phyloP scores from a whole-genome alignment of 2,329 filamentous ascomycete species.

The Byssochlamys sp. region DNA sequence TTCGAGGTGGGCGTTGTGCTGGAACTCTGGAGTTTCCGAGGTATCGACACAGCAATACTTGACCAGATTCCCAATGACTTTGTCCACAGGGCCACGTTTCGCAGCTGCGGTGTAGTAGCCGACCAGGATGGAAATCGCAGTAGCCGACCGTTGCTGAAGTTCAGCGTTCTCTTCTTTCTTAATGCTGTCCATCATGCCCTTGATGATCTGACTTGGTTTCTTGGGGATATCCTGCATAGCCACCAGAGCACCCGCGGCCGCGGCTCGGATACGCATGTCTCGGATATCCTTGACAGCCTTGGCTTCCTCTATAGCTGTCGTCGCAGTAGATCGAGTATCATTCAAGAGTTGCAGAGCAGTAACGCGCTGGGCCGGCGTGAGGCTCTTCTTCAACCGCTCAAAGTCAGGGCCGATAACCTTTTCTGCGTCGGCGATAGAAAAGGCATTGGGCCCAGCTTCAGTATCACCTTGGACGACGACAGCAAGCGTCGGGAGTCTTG shows the following conservation, averaged over 20 bases:
- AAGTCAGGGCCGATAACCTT: conserved; percentile 79
- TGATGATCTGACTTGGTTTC: conserved; percentile 86
- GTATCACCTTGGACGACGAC: conserved; percentile 89
- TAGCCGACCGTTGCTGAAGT: conserved; percentile 75
- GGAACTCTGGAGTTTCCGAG: conserved; percentile 91
- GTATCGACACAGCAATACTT: conserved; percentile 98
- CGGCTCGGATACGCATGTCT: conserved; percentile 76
- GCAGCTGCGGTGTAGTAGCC: conserved; percentile 71
- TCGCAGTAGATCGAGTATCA: conserved; percentile 63
- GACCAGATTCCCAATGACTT: conserved; percentile 87
- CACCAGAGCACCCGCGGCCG: conserved; percentile 77
- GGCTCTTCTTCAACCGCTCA: conserved; percentile 75
- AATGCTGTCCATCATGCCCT: conserved; percentile 95
- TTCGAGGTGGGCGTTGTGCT: conserved; percentile 67
- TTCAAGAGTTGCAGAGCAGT: conserved; percentile 69
- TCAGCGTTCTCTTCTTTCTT: conserved; percentile 88
- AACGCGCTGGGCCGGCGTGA: conserved; percentile 78
- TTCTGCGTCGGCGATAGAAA: conserved; percentile 78
- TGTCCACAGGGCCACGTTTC: conserved; percentile 78
- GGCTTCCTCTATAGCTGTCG: conserved; percentile 68
- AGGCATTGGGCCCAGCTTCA: conserved; percentile 83
- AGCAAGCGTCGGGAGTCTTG: conserved; percentile 68
- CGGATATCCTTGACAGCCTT: conserved; percentile 67
- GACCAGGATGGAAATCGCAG: conserved; percentile 75
- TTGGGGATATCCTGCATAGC: conserved; percentile 82